Conservation (phyloP, 176 grass and related monocot species). For the Dactylis glomerata region DNA sequence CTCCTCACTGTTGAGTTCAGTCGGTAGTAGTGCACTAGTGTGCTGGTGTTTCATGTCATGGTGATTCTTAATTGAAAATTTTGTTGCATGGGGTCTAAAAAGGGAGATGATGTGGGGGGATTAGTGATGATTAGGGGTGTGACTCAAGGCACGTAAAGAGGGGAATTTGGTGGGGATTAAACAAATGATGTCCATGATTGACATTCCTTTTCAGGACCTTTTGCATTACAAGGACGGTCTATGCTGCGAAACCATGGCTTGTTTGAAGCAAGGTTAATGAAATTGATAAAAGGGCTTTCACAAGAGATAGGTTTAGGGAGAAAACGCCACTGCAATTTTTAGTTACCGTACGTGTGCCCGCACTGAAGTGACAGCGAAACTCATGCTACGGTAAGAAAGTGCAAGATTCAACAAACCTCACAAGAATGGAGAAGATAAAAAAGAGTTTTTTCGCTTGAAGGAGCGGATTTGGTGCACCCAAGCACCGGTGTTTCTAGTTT, state of each 20-base stretch:
- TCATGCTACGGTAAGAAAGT: not conserved
- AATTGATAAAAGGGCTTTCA: not conserved
- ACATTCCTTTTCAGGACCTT: not conserved
- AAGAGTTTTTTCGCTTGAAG: no score
- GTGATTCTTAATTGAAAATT: constrained; percentile 9
- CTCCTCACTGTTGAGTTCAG: not conserved
- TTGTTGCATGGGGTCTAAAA: constrained; percentile 10
- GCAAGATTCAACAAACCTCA: not conserved
- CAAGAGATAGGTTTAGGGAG: not conserved
- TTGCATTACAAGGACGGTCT: not conserved
- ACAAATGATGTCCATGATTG: constrained; percentile 23
- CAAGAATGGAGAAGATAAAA: not conserved
- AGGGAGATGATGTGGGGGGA: not conserved
- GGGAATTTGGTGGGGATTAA: constrained; percentile 34
- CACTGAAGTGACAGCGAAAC: not conserved
- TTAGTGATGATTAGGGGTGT: constrained; percentile 43
- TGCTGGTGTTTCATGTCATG: constrained; percentile 1
- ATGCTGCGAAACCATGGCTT: not conserved
- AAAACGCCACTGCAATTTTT: not conserved
- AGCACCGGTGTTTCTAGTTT: no score
- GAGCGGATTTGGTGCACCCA: no score
- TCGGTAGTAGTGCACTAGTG: not conserved
- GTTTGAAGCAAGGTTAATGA: not conserved
- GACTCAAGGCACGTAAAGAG: constrained; percentile 46
- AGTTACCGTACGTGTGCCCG: not conserved